Conservation (phyloP, 345 rosid genomes). For the Cardiospermum halicacabum region DNA sequence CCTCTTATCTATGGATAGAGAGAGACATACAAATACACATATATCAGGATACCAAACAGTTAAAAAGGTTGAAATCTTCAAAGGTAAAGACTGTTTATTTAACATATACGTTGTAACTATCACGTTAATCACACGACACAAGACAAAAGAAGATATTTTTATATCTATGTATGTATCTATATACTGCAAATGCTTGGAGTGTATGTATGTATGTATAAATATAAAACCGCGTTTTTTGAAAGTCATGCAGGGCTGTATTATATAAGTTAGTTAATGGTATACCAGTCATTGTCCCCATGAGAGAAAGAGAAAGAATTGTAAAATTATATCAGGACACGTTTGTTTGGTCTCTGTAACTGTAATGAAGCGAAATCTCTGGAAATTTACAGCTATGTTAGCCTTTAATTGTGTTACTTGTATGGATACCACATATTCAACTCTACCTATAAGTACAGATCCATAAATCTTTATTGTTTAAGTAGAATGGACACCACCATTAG, state of each 20-base stretch:
- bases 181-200: too few species aligned
- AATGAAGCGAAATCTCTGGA: not conserved
- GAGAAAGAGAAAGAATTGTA: not conserved
- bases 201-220: not conserved
- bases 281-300: conserved; percentile 11
- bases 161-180: conserved; percentile 11
- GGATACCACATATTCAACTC: not conserved
- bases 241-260: conserved; percentile 14
- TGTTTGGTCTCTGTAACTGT: not conserved
- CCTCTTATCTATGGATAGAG: not conserved
- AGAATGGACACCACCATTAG: too few species aligned
- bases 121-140: not conserved
- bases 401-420: not conserved
- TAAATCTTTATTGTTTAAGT: too few species aligned
- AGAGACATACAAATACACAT: not conserved
- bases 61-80: conserved; percentile 37
- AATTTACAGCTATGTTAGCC: not conserved
- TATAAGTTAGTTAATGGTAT: not conserved
- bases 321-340: not conserved
- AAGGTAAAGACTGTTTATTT: conserved; percentile 13
- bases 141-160: not conserved
- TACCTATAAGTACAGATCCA: not conserved
- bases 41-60: conserved; percentile 6
- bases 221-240: conserved; percentile 58
- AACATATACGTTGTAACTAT: not conserved